Evolutionary conservation across 805 yeast genomes (phyloP).

Genomic region (Candida suzukii): DNA sequence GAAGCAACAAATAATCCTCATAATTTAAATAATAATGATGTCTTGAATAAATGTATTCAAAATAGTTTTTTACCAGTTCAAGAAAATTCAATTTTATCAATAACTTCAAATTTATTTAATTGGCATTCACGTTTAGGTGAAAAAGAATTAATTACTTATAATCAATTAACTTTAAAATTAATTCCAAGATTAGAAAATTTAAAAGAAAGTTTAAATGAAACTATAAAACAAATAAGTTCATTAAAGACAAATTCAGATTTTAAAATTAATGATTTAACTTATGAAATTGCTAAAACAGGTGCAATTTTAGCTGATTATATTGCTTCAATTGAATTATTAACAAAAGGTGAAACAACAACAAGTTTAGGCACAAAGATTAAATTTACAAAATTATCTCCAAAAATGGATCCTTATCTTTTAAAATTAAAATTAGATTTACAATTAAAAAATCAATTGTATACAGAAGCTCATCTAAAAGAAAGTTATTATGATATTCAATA

Average conservation of each 20-base stretch:
- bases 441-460: slow-evolving; percentile 52
- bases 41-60: slow-evolving; percentile 40
- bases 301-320: slow-evolving; percentile 41
- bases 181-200: slow-evolving; percentile 51
- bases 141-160: slow-evolving; percentile 43
- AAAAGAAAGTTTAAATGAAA: slow-evolving; percentile 43
- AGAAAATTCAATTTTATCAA: slow-evolving; percentile 30
- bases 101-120: slow-evolving; percentile 23
- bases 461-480: slow-evolving; percentile 60
- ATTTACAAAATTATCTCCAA: slow-evolving; percentile 14
- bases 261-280: slow-evolving; percentile 46
- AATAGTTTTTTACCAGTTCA: slow-evolving; percentile 33
- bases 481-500: slow-evolving; percentile 58
- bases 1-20: neutral
- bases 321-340: slow-evolving; percentile 34
- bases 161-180: slow-evolving; percentile 39
- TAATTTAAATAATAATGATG: neutral
- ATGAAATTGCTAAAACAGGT: slow-evolving; percentile 59
- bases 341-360: slow-evolving; percentile 27
- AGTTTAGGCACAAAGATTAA: slow-evolving; percentile 22
- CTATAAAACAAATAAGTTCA: slow-evolving; percentile 47
- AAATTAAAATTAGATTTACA: slow-evolving; percentile 59
- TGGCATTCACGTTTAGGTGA: slow-evolving; percentile 28
- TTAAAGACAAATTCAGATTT: slow-evolving; percentile 47
- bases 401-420: slow-evolving; percentile 55